Evolutionary conservation across 2,329 filamentous ascomycete genomes (phyloP), one percentile per base, ranked within the genome.

Genomic region (Beauveria varroae): DNA sequence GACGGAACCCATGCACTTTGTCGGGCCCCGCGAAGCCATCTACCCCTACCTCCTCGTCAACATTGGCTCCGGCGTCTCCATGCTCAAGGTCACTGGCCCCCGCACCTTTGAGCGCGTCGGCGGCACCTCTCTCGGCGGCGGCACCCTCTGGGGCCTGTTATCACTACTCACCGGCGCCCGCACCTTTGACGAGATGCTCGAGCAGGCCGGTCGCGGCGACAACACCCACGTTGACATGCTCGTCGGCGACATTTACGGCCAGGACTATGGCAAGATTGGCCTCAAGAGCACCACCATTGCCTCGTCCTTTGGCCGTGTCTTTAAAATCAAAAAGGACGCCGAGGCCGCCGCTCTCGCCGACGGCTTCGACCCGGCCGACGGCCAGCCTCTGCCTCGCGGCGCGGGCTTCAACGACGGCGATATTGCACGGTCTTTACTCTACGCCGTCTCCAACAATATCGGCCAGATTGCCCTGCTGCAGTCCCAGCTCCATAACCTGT

Each of bases 31-130:
- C n/a, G 86, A 93, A 67, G 78, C 79, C 67, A 91, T 96, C 63
- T 98, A 99, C 73, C 95, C 95, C 2, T 99, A 99, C 72, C 86
- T 99, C 49, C 86, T 99, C 34, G 95, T 99, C 69, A 99, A 99
- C 76, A 99, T 99, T 67, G 95, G 95, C 51, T 97, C 93, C 8
- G 95, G 95, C 57, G 95, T 99, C 5, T 95, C 89, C 47, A 96
- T 99, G 84, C 88, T 99, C 75, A 98, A 98, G 73, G 95, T 99
- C 8, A 96, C 90, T 0, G 93, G 93, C 0, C 93, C 92, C 0
- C 85, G 89, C 60, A 84, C 91, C 65, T 97, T 89, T 73, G 83
- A 96, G 74, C 90, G 95, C 68, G 93, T 99, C 10, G 95, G 95
- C 58, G 95, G 95, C 63, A 97, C 95, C 3, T 96, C 93, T 4